A percentile compares a stretch with the other conserved stretches of the same genome.
phyloP scores from a whole-genome alignment of 441 rosid genomes.

The Populus hybrid region DNA sequence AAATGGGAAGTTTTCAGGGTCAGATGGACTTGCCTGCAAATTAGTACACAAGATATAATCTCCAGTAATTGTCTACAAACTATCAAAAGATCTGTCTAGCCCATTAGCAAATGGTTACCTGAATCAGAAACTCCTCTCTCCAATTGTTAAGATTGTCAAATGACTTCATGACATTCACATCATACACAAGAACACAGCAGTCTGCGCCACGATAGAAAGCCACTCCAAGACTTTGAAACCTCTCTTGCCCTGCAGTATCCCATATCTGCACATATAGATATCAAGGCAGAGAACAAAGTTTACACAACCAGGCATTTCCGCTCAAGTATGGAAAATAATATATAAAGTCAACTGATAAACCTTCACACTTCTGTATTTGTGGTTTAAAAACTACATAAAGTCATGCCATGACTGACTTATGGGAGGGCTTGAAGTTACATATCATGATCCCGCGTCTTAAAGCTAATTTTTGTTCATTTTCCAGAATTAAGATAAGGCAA shows the following conservation, averaged over 20 bases:
- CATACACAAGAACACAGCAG: conserved; percentile 37
- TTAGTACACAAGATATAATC: conserved; percentile 15
- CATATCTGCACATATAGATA: conserved; percentile 46
- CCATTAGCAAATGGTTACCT: conserved; percentile 36
- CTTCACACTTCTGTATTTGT: not conserved
- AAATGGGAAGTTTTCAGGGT: conserved; percentile 83
- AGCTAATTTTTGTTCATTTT: no score
- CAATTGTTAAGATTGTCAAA: conserved; percentile 81
- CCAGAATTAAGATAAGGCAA: no score
- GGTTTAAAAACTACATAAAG: not conserved
- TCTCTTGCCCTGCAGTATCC: conserved; percentile 73
- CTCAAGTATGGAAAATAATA: not conserved
- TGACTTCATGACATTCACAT: conserved; percentile 42
- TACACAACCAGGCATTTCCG: not conserved
- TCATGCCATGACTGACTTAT: not conserved
- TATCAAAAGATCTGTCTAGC: not conserved
- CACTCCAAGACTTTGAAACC: conserved; percentile 42
- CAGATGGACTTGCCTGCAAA: conserved; percentile 77
- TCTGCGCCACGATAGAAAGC: conserved; percentile 73
- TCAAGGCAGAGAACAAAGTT: not conserved
- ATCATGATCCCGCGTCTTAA: no score
- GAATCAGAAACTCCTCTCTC: conserved; percentile 83
- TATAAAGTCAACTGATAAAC: not conserved
- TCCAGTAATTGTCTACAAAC: not conserved
- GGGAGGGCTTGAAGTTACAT: not conserved